Evolutionary conservation across 2,329 filamentous ascomycete species (phyloP), one percentile per base, ranked within the genome.

Genomic region (Ceratocystis cubensis): DNA sequence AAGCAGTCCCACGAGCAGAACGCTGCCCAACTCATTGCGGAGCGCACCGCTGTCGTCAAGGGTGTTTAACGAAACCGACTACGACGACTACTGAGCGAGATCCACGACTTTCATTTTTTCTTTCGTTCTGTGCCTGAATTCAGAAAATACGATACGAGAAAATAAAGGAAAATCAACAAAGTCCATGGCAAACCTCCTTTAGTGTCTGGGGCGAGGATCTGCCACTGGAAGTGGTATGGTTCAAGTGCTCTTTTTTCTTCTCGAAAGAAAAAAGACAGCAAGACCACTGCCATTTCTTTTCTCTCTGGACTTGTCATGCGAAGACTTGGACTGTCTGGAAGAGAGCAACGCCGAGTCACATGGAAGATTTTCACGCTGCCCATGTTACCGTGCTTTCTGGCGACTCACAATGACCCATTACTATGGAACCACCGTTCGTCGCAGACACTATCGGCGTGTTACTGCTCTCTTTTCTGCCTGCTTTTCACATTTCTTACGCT

Each of bases 1-100:
- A 94, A 96, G 81, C 91, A 96, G 76, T 93, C 90, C 61, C 91
- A 96, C 77, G 91, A 95, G 76, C 86, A 91, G 71, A 99, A 99
- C 76, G 89, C 91, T 68, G 88, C 91, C 70, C 92, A 95, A 79
- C 81, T 99, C 74, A 90, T 96, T 77, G 85, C 87, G 67, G 93
- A 99, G 82, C 84, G 93, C 74, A 99, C 94, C 61, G 88, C 93
- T 70, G 91, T 95, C 72, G 94, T 97, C 78, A 92, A 89, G 78
- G 92, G 92, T 69, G 87, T 96, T 75, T 96, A 83, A 77, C 46
- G 69, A 69, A 66, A 65, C 67, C 59, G 67, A 69, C 63, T 67
- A 69, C 37, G 69, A 69, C 59, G 66, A 68, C 41, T 67, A 65
- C 46, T 67, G 46, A 67, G 66, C 62, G 63, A 48, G 53, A 50